phyloP scores from a whole-genome alignment of 495 filamentous ascomycete genomes.

The Trichoderma gamsii region DNA sequence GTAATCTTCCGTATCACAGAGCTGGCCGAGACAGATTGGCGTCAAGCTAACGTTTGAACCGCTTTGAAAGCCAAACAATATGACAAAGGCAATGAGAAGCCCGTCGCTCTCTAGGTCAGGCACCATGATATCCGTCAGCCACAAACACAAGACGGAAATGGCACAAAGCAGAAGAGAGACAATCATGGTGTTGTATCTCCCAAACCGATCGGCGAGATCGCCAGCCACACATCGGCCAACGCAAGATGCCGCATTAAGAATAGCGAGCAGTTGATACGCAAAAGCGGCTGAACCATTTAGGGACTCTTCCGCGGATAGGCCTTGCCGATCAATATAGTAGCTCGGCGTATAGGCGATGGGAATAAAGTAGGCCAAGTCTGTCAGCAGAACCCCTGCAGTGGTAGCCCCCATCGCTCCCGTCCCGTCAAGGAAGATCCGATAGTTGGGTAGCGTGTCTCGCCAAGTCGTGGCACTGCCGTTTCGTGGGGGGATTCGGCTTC shows the following conservation, averaged over 20 bases:
- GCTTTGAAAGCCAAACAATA: slow-evolving; percentile 78
- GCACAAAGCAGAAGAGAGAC: slow-evolving; percentile 57
- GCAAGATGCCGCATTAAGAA: slow-evolving; percentile 51
- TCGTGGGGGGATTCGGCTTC: slow-evolving; percentile 43
- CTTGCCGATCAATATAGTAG: slow-evolving; percentile 45
- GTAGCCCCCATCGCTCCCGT: slow-evolving; percentile 47
- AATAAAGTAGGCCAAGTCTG: slow-evolving; percentile 44
- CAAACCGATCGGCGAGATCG: slow-evolving; percentile 58
- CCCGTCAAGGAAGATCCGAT: slow-evolving; percentile 48
- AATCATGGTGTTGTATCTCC: slow-evolving; percentile 47
- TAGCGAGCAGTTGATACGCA: slow-evolving; percentile 55
- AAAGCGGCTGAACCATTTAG: slow-evolving; percentile 40
- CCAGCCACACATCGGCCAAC: slow-evolving; percentile 68
- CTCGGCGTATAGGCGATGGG: slow-evolving; percentile 43
- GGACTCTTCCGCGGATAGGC: not conserved
- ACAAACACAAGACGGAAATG: slow-evolving; percentile 63
- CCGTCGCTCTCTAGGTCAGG: slow-evolving; percentile 54
- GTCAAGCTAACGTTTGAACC: slow-evolving; percentile 81
- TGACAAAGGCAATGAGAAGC: slow-evolving; percentile 62
- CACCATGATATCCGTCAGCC: slow-evolving; percentile 45
- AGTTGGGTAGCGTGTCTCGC: slow-evolving; percentile 34
- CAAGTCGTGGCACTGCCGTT: slow-evolving; percentile 29
- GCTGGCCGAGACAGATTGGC: slow-evolving; percentile 84
- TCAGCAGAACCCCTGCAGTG: slow-evolving; percentile 47
- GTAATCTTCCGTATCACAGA: slow-evolving; percentile 81